Evolutionary conservation across 371 early-diverging fungal genomes (phyloP).

Genomic region (Dichotomocladium elegans): DNA sequence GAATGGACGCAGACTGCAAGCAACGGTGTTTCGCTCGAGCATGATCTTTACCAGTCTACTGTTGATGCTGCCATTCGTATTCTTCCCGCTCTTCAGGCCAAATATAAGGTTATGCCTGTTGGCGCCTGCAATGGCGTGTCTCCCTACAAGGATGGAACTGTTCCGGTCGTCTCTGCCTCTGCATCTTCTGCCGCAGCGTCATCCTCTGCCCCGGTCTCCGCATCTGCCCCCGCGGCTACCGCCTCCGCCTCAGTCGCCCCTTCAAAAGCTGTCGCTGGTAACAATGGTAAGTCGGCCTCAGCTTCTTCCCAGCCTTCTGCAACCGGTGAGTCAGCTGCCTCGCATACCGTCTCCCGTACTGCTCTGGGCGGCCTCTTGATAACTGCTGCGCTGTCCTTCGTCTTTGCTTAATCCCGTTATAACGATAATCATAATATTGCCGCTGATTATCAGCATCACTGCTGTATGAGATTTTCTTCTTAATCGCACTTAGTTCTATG

Average conservation of each 20-base stretch:
- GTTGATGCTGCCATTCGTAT: slow-evolving; percentile 60
- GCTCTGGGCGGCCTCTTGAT: background rate
- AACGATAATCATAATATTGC: no score
- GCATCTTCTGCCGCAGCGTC: slow-evolving; percentile 10
- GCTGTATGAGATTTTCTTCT: no score
- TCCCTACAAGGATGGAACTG: slow-evolving; percentile 31
- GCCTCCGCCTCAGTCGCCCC: no score
- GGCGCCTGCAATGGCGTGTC: slow-evolving; percentile 32
- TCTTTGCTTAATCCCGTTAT: background rate
- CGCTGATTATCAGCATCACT: no score
- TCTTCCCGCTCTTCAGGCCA: slow-evolving; percentile 39
- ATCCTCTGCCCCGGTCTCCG: slow-evolving; percentile 4
- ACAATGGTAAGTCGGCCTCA: background rate
- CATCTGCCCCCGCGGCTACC: slow-evolving; percentile 5
- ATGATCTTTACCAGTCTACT: slow-evolving; percentile 47
- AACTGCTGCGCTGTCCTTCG: background rate
- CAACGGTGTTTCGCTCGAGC: slow-evolving; percentile 52
- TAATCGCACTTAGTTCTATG: no score
- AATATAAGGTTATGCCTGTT: slow-evolving; percentile 33
- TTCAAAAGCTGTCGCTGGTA: background rate
- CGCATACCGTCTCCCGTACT: background rate
- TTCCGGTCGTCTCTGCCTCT: slow-evolving; percentile 6
- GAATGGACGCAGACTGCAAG: slow-evolving; percentile 42
- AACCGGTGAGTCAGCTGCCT: background rate
- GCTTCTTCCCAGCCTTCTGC: background rate